Evolutionary conservation across 1,139 yeast genomes (phyloP).

Genomic region (Zygoascus hellenicus): DNA sequence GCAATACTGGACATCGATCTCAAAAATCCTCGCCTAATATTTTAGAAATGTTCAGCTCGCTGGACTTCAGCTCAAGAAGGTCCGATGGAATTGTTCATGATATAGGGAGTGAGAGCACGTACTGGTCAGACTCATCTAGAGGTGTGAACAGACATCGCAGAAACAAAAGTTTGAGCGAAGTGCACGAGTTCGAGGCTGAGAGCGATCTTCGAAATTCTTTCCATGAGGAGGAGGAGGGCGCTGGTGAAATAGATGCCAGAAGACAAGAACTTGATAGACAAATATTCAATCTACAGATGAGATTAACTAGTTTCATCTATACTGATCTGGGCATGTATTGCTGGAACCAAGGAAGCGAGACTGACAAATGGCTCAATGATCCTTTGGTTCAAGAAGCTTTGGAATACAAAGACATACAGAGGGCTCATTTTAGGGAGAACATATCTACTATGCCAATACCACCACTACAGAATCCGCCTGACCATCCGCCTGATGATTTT

Average conservation of each 20-base stretch:
- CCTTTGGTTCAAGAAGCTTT: slow-evolving; percentile 21
- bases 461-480: slow-evolving; percentile 21
- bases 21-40: slow-evolving; percentile 26
- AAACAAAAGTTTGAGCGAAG: slow-evolving; percentile 26
- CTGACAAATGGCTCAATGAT: slow-evolving; percentile 29
- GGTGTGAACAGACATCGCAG: slow-evolving; percentile 19
- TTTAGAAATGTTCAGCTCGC: slow-evolving; percentile 25
- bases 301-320: slow-evolving; percentile 27
- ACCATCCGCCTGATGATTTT: background rate
- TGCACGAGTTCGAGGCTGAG: slow-evolving; percentile 10
- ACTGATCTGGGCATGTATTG: slow-evolving; percentile 29
- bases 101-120: slow-evolving; percentile 13
- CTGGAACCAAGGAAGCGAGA: slow-evolving; percentile 31
- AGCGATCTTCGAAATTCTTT: background rate
- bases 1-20: background rate
- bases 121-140: slow-evolving; percentile 5
- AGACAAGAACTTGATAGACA: slow-evolving; percentile 23
- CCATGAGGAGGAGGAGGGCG: slow-evolving; percentile 11
- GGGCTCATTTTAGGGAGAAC: slow-evolving; percentile 17
- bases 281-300: slow-evolving; percentile 28
- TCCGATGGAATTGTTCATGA: slow-evolving; percentile 14
- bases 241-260: slow-evolving; percentile 14
- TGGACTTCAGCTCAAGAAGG: slow-evolving; percentile 15
- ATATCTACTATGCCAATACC: slow-evolving; percentile 19
- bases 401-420: slow-evolving; percentile 16